Conservation (phyloP, 2,329 filamentous ascomycete genomes). For the Alternaria conjuncta region DNA sequence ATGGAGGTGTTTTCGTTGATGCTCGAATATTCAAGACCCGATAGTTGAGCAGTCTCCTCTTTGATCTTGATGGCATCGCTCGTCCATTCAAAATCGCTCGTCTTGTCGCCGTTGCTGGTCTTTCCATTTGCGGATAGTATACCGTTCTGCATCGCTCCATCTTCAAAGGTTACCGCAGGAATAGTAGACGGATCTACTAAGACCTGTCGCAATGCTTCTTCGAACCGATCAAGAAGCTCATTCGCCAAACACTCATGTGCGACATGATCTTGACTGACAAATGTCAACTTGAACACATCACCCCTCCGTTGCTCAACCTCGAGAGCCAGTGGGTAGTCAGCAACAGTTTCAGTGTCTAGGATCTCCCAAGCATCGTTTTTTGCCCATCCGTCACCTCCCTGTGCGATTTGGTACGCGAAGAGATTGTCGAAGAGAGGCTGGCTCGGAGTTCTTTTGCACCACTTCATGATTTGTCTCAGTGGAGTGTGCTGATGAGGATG, state of each 20-base stretch:
- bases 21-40: slow-evolving; percentile 57
- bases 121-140: not conserved
- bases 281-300: slow-evolving; percentile 60
- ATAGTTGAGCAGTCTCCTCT: slow-evolving; percentile 68
- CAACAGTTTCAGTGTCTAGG: slow-evolving; percentile 49
- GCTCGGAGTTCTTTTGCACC: slow-evolving; percentile 65
- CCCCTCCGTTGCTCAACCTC: slow-evolving; percentile 67
- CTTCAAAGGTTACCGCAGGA: slow-evolving; percentile 13
- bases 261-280: slow-evolving; percentile 64
- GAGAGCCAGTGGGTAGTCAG: slow-evolving; percentile 79
- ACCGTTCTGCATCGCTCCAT: not conserved
- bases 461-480: slow-evolving; percentile 80
- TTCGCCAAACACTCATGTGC: slow-evolving; percentile 45
- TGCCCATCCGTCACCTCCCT: slow-evolving; percentile 26
- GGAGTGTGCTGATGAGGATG: slow-evolving; percentile 80
- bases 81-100: slow-evolving; percentile 64
- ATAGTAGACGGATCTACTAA: slow-evolving; percentile 39
- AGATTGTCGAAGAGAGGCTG: slow-evolving; percentile 73
- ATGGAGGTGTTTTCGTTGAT: slow-evolving; percentile 69
- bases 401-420: slow-evolving; percentile 75
- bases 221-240: slow-evolving; percentile 54
- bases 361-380: slow-evolving; percentile 60
- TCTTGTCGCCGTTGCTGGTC: not conserved
- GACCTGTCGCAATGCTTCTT: slow-evolving; percentile 47
- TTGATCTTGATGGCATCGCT: slow-evolving; percentile 61